Conservation (phyloP, 371 early-diverging fungal species). For the Rhizomucor pusillus region DNA sequence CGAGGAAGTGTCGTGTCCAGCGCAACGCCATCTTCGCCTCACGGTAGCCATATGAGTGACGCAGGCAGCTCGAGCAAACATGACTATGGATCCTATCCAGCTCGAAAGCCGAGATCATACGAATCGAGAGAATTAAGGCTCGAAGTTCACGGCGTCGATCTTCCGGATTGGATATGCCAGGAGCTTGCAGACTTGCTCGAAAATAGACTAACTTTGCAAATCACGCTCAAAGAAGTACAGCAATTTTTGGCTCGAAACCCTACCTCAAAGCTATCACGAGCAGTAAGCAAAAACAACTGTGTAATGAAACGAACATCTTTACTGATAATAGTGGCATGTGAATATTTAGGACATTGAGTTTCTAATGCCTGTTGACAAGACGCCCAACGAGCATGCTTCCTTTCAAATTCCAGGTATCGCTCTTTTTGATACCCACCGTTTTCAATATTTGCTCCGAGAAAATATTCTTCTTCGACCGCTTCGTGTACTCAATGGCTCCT, state of each 20-base stretch:
- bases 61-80: neutral
- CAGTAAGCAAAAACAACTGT: conserved; percentile 36
- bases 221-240: conserved; percentile 67
- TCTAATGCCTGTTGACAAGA: no score
- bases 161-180: conserved; percentile 59
- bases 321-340: neutral
- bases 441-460: conserved; percentile 58
- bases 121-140: conserved; percentile 62
- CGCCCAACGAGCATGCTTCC: no score
- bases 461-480: conserved; percentile 52
- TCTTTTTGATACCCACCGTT: no score
- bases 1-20: neutral
- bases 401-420: no score
- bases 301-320: neutral
- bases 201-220: conserved; percentile 53
- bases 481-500: conserved; percentile 27
- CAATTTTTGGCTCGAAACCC: conserved; percentile 72
- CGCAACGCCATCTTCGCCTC: conserved; percentile 1
- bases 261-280: conserved; percentile 61
- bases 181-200: conserved; percentile 72
- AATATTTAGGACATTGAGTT: neutral
- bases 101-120: conserved; percentile 4
- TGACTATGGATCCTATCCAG: conserved; percentile 1
- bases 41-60: no score
- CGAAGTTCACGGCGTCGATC: conserved; percentile 77